These are phyloP conservation scores for Ceratocystis eucalypticola DNA, from an alignment of 2,329 filamentous ascomycete genomes.

Conservation along the genomic window DNA sequence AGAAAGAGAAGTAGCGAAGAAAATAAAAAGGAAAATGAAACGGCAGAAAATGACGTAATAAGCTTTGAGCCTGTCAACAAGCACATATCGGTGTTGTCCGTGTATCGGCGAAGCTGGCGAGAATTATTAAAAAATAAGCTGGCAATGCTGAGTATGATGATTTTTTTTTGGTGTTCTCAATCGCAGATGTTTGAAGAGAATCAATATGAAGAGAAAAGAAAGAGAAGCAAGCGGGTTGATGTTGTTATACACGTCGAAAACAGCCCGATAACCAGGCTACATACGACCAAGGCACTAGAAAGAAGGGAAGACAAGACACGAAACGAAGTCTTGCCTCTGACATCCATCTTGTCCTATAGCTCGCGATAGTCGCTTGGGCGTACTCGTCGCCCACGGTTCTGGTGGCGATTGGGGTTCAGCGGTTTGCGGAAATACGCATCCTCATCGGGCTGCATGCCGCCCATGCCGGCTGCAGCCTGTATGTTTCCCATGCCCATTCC, in stretches of 20 bases:
- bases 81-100: too few relatives aligned
- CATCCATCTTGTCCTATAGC: constrained; percentile 36
- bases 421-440: constrained; percentile 92
- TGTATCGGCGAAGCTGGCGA: too few relatives aligned
- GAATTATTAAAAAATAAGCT: too few relatives aligned
- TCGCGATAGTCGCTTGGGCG: constrained; percentile 86
- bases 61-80: not conserved
- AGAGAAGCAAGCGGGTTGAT: not conserved
- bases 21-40: not conserved
- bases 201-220: not conserved
- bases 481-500: constrained; percentile 26
- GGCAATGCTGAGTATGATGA: not conserved
- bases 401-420: constrained; percentile 83
- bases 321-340: not conserved
- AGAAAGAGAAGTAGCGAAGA: not conserved
- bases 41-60: too few relatives aligned
- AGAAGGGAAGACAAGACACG: not conserved
- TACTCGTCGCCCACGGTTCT: constrained; percentile 64
- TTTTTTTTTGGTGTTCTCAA: not conserved
- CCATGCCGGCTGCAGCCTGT: constrained; percentile 25
- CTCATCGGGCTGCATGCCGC: constrained; percentile 42
- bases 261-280: not conserved
- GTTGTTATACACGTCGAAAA: not conserved
- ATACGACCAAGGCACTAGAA: not conserved
- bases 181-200: not conserved